Conservation (phyloP, 139 green algal species). For the Zygnema circumcarinatum region DNA sequence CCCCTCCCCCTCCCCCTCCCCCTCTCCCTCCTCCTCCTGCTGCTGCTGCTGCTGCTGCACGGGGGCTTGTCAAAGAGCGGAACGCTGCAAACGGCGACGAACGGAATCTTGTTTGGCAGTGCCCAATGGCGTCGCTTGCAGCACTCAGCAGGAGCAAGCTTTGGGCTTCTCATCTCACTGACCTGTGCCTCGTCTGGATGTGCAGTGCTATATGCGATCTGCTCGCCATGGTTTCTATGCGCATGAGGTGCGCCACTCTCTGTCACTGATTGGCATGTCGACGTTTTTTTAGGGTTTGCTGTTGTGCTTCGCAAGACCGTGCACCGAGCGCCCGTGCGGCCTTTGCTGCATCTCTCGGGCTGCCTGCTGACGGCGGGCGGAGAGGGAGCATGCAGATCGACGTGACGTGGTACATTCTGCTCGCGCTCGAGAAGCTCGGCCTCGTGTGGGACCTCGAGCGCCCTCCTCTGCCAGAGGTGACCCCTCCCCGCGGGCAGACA, state of each 20-base stretch:
- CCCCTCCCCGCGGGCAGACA: too few species aligned
- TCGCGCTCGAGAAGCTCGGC: neutral
- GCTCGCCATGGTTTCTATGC: conserved; percentile 45
- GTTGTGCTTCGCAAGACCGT: neutral
- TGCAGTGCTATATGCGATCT: conserved; percentile 55
- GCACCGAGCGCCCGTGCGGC: too few species aligned
- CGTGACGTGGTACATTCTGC: conserved; percentile 38
- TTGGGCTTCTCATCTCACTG: neutral
- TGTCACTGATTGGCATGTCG: neutral
- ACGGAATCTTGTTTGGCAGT: neutral
- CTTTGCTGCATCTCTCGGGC: too few species aligned
- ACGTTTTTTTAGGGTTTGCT: neutral
- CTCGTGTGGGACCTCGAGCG: conserved; percentile 46
- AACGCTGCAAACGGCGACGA: neutral
- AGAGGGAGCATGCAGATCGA: conserved; percentile 48
- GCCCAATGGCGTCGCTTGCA: neutral
- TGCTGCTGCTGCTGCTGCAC: neutral
- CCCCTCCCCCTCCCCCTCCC: neutral
- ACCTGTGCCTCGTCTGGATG: too few species aligned
- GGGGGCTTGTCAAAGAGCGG: neutral
- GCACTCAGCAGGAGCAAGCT: neutral
- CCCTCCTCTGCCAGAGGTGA: conserved; percentile 41
- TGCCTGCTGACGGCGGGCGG: too few species aligned
- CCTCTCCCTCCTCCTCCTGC: too few species aligned
- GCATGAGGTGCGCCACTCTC: neutral